Evolutionary conservation across 2,329 filamentous ascomycete species (phyloP), one percentile per base, ranked within the genome.

Genomic region (Alternaria conjuncta): DNA sequence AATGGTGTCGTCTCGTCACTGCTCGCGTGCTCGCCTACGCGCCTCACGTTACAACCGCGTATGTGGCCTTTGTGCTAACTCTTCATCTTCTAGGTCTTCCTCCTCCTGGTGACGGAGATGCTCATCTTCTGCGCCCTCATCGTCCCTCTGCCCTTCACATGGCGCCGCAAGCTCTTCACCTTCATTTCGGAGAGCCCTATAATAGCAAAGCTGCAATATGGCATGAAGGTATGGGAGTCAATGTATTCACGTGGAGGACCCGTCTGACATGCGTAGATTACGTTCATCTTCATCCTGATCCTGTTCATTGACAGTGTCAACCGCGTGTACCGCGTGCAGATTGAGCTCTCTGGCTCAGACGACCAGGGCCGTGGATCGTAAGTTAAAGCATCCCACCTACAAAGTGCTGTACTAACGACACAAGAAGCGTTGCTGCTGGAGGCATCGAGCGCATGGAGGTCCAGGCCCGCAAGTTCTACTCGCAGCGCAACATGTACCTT

Each of bases 401-500:
- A n/a, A 11, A 32, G 44, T 53, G 55, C 55, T 36, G 26, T 57
- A 49, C 70, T 75, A 60, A 72, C 58, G 23, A 8, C 20, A 2
- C 7, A 30, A 55, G 68, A 72, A 89, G 91, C 78, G 85, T 86
- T 61, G 88, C 90, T 55, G 89, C 94, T 64, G 95, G 83, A 50
- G 84, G 96, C 68, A 91, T 93, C 79, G 96, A 98, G 81, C 95
- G 96, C 69, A 94, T 97, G 88, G 96, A 99, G 84, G 95, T 98
- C 56, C 96, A 99, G 83, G 95, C 96, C 70, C 94, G 96, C 87
- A 99, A 99, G 85, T 99, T 99, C 87, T 99, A 99, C 88, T 97
- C 94, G 66, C 95, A 99, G 86, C 94, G 96, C 82, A 99, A 99
- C 89, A 99, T 99, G 96, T 99, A 99, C 85, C 94, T 99, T 66